A percentile compares a stretch with the other conserved stretches of the same genome.
Conservation (phyloP, 305 asterid genomes). For the Rubia tinctorum region DNA sequence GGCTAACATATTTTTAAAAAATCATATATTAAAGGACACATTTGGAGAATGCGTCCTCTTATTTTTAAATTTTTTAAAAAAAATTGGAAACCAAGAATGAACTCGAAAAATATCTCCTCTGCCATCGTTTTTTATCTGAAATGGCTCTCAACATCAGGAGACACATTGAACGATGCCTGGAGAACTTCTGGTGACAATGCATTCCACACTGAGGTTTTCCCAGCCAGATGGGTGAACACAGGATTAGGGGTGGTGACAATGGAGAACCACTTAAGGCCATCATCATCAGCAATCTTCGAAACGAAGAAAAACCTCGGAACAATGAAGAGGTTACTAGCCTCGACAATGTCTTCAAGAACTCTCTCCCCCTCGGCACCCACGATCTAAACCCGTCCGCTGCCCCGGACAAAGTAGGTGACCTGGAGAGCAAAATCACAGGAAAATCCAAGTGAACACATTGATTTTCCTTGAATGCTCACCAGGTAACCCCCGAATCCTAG, state of each 20-base stretch:
- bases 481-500: slow-evolving; percentile 73
- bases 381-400: slow-evolving; percentile 71
- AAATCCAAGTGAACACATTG: slow-evolving; percentile 77
- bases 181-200: slow-evolving; percentile 40
- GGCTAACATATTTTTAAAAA: too few relatives aligned
- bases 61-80: too few relatives aligned
- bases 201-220: slow-evolving; percentile 39
- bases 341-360: slow-evolving; percentile 51
- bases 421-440: slow-evolving; percentile 73
- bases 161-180: slow-evolving; percentile 41
- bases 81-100: too few relatives aligned
- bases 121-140: slow-evolving; percentile 36
- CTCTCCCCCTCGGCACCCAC: slow-evolving; percentile 72
- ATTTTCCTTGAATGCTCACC: slow-evolving; percentile 47
- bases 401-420: slow-evolving; percentile 68
- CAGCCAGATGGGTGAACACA: slow-evolving; percentile 42
- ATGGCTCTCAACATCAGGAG: slow-evolving; percentile 34
- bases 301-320: slow-evolving; percentile 79
- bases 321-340: slow-evolving; percentile 64
- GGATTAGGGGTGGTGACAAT: slow-evolving; percentile 82
- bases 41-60: too few relatives aligned
- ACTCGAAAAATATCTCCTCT: slow-evolving; percentile 44
- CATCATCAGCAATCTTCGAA: slow-evolving; percentile 55
- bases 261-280: slow-evolving; percentile 90
- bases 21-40: too few relatives aligned